Evolutionary conservation across 2,329 filamentous ascomycete genomes (phyloP).

Genomic region (Colletotrichum sublineola): DNA sequence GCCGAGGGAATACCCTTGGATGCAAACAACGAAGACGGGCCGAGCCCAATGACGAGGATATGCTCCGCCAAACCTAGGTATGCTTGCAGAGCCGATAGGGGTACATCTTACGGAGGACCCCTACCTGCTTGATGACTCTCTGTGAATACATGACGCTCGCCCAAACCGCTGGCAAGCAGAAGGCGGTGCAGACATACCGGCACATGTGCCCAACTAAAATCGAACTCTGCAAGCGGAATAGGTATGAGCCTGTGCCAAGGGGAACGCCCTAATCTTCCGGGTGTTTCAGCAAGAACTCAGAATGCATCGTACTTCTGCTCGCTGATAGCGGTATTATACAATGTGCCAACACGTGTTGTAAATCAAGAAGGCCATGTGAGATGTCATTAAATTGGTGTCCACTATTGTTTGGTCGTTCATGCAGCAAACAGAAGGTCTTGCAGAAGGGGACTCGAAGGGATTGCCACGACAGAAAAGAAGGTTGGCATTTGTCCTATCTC

Average conservation of each 20-base stretch:
- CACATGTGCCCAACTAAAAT: constrained; percentile 2
- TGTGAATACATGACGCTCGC: constrained; percentile 5
- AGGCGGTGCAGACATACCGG: not conserved
- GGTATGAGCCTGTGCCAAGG: constrained; percentile 9
- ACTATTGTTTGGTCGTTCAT: not conserved
- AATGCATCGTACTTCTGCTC: constrained; percentile 12
- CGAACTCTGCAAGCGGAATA: constrained; percentile 2
- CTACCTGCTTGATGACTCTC: constrained; percentile 16
- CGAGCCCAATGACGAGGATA: constrained; percentile 29
- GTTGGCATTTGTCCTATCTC: constrained; percentile 31
- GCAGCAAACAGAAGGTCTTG: not conserved
- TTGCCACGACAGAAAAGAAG: constrained; percentile 13
- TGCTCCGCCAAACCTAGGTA: constrained; percentile 22
- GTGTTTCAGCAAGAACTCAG: constrained; percentile 18
- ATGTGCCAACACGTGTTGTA: constrained; percentile 19
- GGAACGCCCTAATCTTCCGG: constrained; percentile 18
- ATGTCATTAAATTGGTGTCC: not conserved
- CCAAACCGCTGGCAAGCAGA: not conserved
- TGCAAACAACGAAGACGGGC: constrained; percentile 25
- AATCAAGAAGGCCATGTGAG: constrained; percentile 12
- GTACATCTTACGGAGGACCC: constrained; percentile 25
- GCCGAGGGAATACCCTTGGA: constrained; percentile 16
- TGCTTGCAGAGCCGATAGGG: constrained; percentile 25
- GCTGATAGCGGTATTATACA: constrained; percentile 7
- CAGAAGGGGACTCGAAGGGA: not conserved